These are phyloP conservation scores for Gigaspora rosea DNA, from an alignment of 192 early-diverging fungal genomes.

Conservation along the genomic window DNA sequence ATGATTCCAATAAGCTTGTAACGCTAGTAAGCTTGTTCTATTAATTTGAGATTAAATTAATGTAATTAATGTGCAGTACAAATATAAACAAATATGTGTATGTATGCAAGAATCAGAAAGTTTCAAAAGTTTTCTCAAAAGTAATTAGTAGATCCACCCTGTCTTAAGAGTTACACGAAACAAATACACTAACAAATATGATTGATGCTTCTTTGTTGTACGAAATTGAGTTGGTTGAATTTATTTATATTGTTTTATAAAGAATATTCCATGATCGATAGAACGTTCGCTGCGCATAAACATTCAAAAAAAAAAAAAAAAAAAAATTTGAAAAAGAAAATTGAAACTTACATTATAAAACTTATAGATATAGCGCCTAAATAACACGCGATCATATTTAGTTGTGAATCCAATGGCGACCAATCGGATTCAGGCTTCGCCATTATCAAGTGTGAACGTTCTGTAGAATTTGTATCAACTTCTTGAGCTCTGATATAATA, in stretches of 20 bases:
- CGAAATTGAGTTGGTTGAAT: too few relatives aligned
- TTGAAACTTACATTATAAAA: constrained; percentile 4
- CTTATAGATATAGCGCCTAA: not conserved
- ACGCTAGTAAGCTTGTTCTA: not conserved
- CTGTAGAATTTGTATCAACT: not conserved
- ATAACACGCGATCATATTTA: not conserved
- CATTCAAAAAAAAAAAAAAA: not conserved
- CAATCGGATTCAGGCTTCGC: not conserved
- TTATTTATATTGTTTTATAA: too few relatives aligned
- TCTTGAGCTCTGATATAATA: constrained; percentile 13
- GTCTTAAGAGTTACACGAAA: too few relatives aligned
- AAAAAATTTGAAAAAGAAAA: not conserved
- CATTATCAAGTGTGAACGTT: not conserved
- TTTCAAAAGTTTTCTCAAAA: too few relatives aligned
- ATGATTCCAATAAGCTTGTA: constrained; percentile 1
- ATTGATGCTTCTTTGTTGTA: too few relatives aligned
- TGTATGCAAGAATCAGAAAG: not conserved
- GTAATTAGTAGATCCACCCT: too few relatives aligned
- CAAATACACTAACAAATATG: too few relatives aligned
- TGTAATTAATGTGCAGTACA: not conserved
- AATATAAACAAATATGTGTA: not conserved
- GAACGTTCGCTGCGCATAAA: not conserved
- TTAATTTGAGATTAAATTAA: not conserved
- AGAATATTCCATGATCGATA: not conserved
- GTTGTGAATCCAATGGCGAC: not conserved